Evolutionary conservation across 2,329 filamentous ascomycete genomes (phyloP).

Genomic region (Chalara sp.): DNA sequence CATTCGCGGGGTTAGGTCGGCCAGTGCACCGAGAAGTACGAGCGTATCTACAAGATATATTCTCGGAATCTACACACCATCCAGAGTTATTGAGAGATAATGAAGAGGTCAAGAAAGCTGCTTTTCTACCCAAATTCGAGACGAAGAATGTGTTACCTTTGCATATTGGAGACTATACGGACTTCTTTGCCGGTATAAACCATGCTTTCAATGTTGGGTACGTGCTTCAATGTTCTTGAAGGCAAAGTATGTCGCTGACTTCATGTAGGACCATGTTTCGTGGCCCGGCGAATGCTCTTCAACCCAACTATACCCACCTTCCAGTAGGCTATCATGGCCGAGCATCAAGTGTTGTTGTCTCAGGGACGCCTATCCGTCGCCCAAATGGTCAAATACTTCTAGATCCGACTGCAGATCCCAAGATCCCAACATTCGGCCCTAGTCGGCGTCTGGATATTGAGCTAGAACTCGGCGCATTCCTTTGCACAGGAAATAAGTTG

Average conservation of each 20-base stretch:
- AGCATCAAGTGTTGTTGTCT: conserved; percentile 68
- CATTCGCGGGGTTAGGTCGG: conserved; percentile 66
- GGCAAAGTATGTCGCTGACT: neutral
- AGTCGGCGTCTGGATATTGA: conserved; percentile 69
- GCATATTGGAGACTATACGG: conserved; percentile 75
- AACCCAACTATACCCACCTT: conserved; percentile 75
- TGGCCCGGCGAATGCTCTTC: conserved; percentile 63
- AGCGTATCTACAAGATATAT: conserved; percentile 59
- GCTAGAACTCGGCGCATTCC: conserved; percentile 71
- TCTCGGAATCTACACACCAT: conserved; percentile 51
- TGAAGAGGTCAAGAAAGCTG: conserved; percentile 44
- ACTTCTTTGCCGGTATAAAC: conserved; percentile 77
- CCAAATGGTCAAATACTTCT: conserved; percentile 69
- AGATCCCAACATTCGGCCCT: conserved; percentile 56
- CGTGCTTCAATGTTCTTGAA: conserved; percentile 4
- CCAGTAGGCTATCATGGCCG: conserved; percentile 79
- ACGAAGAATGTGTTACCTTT: conserved; percentile 67
- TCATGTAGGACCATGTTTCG: conserved; percentile 59
- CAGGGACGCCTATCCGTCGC: conserved; percentile 64
- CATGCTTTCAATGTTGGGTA: conserved; percentile 58
- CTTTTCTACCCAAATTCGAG: conserved; percentile 50
- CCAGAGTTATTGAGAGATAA: conserved; percentile 60
- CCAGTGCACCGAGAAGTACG: conserved; percentile 63
- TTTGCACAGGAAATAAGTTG: conserved; percentile 57
- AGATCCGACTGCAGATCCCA: conserved; percentile 54